Evolutionary conservation across 1,284 basidiomycete species (phyloP).

Genomic region (Farysia itapuensis): DNA sequence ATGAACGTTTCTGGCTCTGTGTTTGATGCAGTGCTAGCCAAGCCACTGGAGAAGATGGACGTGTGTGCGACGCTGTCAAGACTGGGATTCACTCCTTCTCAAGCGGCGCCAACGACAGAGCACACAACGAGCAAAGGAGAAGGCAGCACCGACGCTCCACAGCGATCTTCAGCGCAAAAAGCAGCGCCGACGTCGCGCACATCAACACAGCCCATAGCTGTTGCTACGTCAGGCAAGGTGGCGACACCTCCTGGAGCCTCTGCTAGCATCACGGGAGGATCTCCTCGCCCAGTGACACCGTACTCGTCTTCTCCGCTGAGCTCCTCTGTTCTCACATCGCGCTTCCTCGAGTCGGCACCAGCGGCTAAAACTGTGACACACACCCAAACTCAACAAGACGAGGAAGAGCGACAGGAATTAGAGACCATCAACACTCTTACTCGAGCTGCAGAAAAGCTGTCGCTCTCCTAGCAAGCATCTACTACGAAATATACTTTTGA

Average conservation of each 20-base stretch:
- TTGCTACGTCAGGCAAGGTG: background rate
- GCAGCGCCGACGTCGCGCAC: too few species aligned
- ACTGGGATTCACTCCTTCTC: conserved; percentile 40
- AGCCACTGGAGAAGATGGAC: conserved; percentile 49
- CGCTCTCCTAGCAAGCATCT: conserved; percentile 24
- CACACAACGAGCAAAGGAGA: background rate
- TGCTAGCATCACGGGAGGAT: conserved; percentile 2
- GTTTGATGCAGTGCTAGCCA: conserved; percentile 53
- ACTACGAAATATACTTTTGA: too few species aligned
- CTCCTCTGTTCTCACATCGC: conserved; percentile 20
- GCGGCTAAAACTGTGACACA: conserved; percentile 5
- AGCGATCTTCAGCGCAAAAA: too few species aligned
- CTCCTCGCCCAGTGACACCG: conserved; percentile 18
- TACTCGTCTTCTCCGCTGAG: conserved; percentile 32
- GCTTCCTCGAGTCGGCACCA: conserved; percentile 14
- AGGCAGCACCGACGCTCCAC: background rate
- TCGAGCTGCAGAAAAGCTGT: conserved; percentile 23
- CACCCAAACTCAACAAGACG: conserved; percentile 3
- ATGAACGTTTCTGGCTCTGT: conserved; percentile 62
- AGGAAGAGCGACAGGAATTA: conserved; percentile 8
- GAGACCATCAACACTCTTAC: conserved; percentile 31
- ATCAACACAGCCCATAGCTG: too few species aligned
- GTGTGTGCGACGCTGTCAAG: conserved; percentile 37
- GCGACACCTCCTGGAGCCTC: conserved; percentile 8
- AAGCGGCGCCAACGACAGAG: conserved; percentile 1